Evolutionary conservation across 1,139 yeast genomes (phyloP).

Genomic region (Lodderomyces elongisporus): DNA sequence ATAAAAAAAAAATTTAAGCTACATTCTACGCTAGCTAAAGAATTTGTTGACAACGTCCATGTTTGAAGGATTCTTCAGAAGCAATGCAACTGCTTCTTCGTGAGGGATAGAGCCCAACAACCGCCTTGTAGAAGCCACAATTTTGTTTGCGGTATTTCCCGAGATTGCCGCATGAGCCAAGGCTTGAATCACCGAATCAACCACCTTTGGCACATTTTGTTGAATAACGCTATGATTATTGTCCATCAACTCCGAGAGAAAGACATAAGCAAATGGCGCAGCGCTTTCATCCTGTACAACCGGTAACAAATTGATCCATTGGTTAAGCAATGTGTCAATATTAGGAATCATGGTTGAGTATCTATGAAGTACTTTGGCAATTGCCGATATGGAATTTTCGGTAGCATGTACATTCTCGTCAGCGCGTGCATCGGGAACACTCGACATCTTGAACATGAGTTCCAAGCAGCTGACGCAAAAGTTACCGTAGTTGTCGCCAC

Average conservation of each 20-base stretch:
- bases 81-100: slow-evolving; percentile 58
- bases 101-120: slow-evolving; percentile 48
- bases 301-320: slow-evolving; percentile 83
- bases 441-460: slow-evolving; percentile 67
- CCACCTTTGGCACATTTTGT: slow-evolving; percentile 55
- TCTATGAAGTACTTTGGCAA: slow-evolving; percentile 70
- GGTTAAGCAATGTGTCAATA: slow-evolving; percentile 56
- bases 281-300: slow-evolving; percentile 81
- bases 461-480: slow-evolving; percentile 66
- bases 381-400: slow-evolving; percentile 77
- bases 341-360: slow-evolving; percentile 56
- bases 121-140: slow-evolving; percentile 55
- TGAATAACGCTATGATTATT: slow-evolving; percentile 60
- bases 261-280: slow-evolving; percentile 80
- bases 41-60: slow-evolving; percentile 56
- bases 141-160: slow-evolving; percentile 66
- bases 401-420: slow-evolving; percentile 86
- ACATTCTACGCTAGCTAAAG: too few species aligned
- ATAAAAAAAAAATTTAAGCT: too few species aligned
- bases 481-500: slow-evolving; percentile 60
- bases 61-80: slow-evolving; percentile 60
- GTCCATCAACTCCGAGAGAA: slow-evolving; percentile 69
- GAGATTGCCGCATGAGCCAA: slow-evolving; percentile 60
- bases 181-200: slow-evolving; percentile 76
- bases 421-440: slow-evolving; percentile 78